A percentile compares a stretch with the other conserved stretches of the same genome.
These are phyloP conservation scores for Ogataea salicorniae DNA, from an alignment of 805 yeast species.

Conservation along the genomic window DNA sequence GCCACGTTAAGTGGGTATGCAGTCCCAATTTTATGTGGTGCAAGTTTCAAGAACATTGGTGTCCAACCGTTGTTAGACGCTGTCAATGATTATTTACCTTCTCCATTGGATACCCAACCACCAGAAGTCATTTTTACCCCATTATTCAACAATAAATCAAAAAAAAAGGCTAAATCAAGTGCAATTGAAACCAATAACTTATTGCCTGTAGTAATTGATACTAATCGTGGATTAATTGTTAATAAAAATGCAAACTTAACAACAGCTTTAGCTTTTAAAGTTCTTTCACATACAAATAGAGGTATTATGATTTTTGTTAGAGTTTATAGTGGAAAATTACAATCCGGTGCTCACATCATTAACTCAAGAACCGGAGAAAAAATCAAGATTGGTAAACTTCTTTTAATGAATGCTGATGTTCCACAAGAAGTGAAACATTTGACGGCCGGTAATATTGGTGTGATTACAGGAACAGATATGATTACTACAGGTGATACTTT, in stretches of 20 bases:
- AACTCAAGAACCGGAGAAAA: slow-evolving; percentile 68
- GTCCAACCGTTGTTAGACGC: slow-evolving; percentile 93
- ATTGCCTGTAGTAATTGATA: slow-evolving; percentile 35
- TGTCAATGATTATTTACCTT: slow-evolving; percentile 69
- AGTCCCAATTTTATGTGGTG: slow-evolving; percentile 86
- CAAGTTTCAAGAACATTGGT: slow-evolving; percentile 88
- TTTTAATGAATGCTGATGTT: slow-evolving; percentile 83
- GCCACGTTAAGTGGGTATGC: slow-evolving; percentile 56
- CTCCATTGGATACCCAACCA: slow-evolving; percentile 59
- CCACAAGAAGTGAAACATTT: slow-evolving; percentile 67
- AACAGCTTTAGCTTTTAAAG: slow-evolving; percentile 87
- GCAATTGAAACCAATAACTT: slow-evolving; percentile 8
- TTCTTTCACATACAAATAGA: slow-evolving; percentile 74
- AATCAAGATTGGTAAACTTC: slow-evolving; percentile 60
- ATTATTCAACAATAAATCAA: slow-evolving; percentile 6
- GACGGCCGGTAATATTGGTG: slow-evolving; percentile 84
- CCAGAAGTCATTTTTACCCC: slow-evolving; percentile 43
- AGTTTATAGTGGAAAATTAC: slow-evolving; percentile 77
- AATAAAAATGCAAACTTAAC: slow-evolving; percentile 56
- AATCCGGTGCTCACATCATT: slow-evolving; percentile 53
- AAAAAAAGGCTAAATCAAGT: slow-evolving; percentile 10
- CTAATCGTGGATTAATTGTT: slow-evolving; percentile 43
- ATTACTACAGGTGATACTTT: slow-evolving; percentile 90
- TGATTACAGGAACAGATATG: slow-evolving; percentile 67
- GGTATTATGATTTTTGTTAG: slow-evolving; percentile 83